Base-by-base conservation (phyloP, 129 eudicot species). In the Glebionis coronaria region DNA sequence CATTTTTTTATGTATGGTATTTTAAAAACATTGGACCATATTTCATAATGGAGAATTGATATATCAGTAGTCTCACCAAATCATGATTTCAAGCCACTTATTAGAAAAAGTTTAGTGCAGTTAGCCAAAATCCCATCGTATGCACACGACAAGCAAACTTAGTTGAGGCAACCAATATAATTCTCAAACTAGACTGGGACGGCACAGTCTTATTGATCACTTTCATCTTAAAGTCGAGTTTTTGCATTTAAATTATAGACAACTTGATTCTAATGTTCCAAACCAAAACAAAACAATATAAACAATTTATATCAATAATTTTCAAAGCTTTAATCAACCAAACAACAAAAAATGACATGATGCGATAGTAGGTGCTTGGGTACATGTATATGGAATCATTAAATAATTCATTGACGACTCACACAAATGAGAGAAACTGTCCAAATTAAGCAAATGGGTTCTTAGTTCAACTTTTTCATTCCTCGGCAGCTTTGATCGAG, bases 401-500 rank as follows among this genome's bases (percentile, higher is more conserved):
- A 31, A 31, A 16, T 35, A 35, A 35, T 8, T 25, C 60, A 35
- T 42, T 44, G 35, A 63, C 31, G 21, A 18, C 4, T 18, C 28
- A 18, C 7, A 13, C 12, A 21, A 19, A 46, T 9, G 4, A 47
- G 4, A 47, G 44, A 52, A 67, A 10, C 44, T 23, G 46, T 44
- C 7, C n/a, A 40, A 69, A 69, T 25, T 44, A 69, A n/a, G n/a
- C 45, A 4, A 6, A n/a, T 42, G 35, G 40, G 14, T 56, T 29
- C n/a, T 49, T 29, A 14, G 27, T 14, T 27, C 28, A 28, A 28
- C 7, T 67, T 51, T 67, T 40, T 28, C 58, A 19, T 46, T 44
- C 64, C 21, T 69, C 44, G 12, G 5, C 19, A 56, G 8, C 65
- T 44, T 57, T 69, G 44, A 56, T n/a, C n/a, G n/a, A n/a, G 9